Percentiles rank a stretch among this genome's conserved stretches.
Conservation (phyloP, 352 stramenopile species). For the Phytopythium oedochilum region DNA sequence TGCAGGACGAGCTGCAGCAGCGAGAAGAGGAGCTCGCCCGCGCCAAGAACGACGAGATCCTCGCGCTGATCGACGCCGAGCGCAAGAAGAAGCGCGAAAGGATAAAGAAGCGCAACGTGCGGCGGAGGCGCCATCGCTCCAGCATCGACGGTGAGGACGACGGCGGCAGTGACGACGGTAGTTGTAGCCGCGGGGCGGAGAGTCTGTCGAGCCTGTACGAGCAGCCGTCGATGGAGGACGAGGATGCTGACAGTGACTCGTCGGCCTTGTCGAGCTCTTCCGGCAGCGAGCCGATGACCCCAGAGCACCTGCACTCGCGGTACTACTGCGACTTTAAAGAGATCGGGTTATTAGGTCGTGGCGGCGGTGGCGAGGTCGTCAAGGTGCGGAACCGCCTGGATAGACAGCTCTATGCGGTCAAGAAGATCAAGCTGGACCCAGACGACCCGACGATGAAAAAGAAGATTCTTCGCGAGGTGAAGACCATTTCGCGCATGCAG, state of each 20-base stretch:
- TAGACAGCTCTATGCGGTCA: constrained; percentile 81
- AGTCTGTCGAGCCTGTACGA: constrained; percentile 34
- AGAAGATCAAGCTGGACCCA: constrained; percentile 83
- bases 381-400: constrained; percentile 83
- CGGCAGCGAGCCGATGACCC: constrained; percentile 32
- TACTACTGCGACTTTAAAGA: constrained; percentile 87
- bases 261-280: constrained; percentile 46
- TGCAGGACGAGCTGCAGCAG: constrained; percentile 43
- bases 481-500: constrained; percentile 95
- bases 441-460: constrained; percentile 92
- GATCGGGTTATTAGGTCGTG: constrained; percentile 73
- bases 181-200: constrained; percentile 23
- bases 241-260: constrained; percentile 10
- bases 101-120: constrained; percentile 49
- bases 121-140: constrained; percentile 41
- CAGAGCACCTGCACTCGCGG: constrained; percentile 57
- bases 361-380: constrained; percentile 79
- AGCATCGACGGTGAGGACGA: constrained; percentile 49
- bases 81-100: constrained; percentile 55
- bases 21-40: constrained; percentile 58
- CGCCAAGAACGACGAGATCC: constrained; percentile 68
- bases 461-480: constrained; percentile 94
- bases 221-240: constrained; percentile 22
- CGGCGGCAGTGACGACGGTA: constrained; percentile 24
- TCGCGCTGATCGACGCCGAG: constrained; percentile 76